Percentiles rank a stretch among this genome's conserved stretches.
phyloP scores from a whole-genome alignment of 192 early-diverging fungal species.

The Linnemannia zychae region DNA sequence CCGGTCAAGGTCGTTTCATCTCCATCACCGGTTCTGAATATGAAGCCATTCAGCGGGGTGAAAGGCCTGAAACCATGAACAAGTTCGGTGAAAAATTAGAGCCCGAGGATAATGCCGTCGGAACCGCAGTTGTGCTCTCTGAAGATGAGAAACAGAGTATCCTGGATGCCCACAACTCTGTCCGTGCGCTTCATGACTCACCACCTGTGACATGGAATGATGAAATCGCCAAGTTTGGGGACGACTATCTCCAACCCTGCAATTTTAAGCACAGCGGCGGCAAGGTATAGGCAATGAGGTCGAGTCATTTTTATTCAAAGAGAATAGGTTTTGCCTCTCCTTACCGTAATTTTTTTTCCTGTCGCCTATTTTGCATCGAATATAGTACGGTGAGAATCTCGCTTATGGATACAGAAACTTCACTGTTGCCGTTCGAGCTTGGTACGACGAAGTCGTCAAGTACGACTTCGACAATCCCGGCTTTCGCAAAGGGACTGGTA shows the following conservation, averaged over 20 bases:
- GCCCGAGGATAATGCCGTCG: not conserved
- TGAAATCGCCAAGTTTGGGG: constrained; percentile 38
- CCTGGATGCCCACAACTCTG: constrained; percentile 38
- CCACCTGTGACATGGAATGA: constrained; percentile 45
- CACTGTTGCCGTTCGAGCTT: constrained; percentile 22
- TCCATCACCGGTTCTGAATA: constrained; percentile 5
- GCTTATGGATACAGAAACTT: constrained; percentile 45
- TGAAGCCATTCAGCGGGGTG: not conserved
- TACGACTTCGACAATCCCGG: constrained; percentile 55
- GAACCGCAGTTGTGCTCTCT: not conserved
- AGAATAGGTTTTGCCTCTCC: not conserved
- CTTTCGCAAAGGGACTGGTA: constrained; percentile 28
- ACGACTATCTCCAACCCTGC: constrained; percentile 39
- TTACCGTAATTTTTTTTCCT: not conserved
- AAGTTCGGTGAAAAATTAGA: not conserved
- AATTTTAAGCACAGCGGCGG: constrained; percentile 48
- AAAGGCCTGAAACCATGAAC: not conserved
- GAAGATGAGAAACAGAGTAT: constrained; percentile 12
- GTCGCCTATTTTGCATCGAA: not conserved
- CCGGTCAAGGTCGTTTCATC: constrained; percentile 3
- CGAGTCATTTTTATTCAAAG: not conserved
- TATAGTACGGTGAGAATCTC: constrained; percentile 60
- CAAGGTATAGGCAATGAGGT: not conserved
- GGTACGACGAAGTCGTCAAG: constrained; percentile 51
- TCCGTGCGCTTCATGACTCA: constrained; percentile 36